These are phyloP conservation scores for Puccinellia tenuiflora DNA, from an alignment of 176 grass and related monocot species.

Conservation along the genomic window DNA sequence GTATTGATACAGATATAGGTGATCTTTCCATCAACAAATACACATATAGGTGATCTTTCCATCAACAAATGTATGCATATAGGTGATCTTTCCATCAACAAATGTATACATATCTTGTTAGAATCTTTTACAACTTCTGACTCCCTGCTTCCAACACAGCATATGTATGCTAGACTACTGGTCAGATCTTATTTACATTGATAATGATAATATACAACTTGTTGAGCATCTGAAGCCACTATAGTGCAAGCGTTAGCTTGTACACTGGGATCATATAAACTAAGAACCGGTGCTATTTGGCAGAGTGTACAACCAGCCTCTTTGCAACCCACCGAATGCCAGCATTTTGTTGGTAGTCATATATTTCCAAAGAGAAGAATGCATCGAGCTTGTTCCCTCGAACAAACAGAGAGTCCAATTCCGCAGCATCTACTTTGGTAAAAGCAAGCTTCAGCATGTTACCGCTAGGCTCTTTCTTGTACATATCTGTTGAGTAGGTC, in stretches of 20 bases:
- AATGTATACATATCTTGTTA: neutral
- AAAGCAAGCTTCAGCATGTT: constrained; percentile 70
- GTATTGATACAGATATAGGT: no score
- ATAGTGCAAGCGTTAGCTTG: no score
- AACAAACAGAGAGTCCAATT: constrained; percentile 54
- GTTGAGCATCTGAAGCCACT: no score
- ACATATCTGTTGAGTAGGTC: constrained; percentile 68
- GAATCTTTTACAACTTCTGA: neutral
- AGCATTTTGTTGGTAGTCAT: constrained; percentile 75
- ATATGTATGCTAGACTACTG: no score
- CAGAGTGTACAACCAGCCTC: constrained; percentile 60
- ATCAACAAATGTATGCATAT: no score
- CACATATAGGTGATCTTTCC: no score
- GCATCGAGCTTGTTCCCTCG: constrained; percentile 52
- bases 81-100: constrained; percentile 12
- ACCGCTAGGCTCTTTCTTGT: constrained; percentile 49
- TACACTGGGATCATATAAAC: constrained; percentile 25
- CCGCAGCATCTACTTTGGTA: constrained; percentile 42
- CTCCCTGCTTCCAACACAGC: constrained; percentile 16
- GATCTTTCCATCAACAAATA: no score
- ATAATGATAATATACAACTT: no score
- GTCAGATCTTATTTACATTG: no score
- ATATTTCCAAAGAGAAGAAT: constrained; percentile 58
- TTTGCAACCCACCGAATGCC: constrained; percentile 64
- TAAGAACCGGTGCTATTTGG: constrained; percentile 18